phyloP scores from a whole-genome alignment of 352 stramenopile genomes.

The Phytophthora fragariaefolia region DNA sequence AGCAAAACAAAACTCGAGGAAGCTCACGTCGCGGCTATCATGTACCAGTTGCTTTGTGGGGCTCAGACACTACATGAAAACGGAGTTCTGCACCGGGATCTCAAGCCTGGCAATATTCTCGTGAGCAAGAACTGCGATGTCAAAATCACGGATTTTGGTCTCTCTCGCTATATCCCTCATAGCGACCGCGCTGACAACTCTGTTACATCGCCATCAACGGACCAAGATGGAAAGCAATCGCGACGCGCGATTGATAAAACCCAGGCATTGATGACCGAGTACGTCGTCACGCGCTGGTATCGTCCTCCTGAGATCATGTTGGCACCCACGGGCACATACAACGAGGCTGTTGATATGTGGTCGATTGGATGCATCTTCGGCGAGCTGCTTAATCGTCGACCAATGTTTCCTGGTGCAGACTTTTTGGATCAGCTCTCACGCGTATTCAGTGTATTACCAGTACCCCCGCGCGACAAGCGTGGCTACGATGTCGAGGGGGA shows the following conservation, averaged over 20 bases:
- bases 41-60: constrained; percentile 93
- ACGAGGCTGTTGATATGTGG: constrained; percentile 88
- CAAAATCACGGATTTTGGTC: constrained; percentile 88
- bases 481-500: constrained; percentile 81
- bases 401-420: constrained; percentile 77
- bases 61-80: constrained; percentile 93
- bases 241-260: constrained; percentile 52
- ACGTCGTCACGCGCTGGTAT: constrained; percentile 89
- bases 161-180: constrained; percentile 76
- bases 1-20: constrained; percentile 89
- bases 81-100: constrained; percentile 83
- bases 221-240: constrained; percentile 26
- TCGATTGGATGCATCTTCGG: constrained; percentile 95
- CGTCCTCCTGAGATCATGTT: constrained; percentile 87
- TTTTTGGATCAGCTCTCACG: constrained; percentile 85
- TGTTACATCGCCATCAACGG: constrained; percentile 6
- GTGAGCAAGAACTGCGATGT: constrained; percentile 87
- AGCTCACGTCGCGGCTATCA: constrained; percentile 90
- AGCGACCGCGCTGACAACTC: constrained; percentile 23
- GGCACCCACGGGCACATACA: constrained; percentile 78
- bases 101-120: constrained; percentile 89
- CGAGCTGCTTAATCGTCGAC: constrained; percentile 84
- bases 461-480: constrained; percentile 74
- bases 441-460: constrained; percentile 75
- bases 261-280: constrained; percentile 83